These are phyloP conservation scores for Rubia balearica DNA, from an alignment of 305 asterid genomes.

Conservation along the genomic window DNA sequence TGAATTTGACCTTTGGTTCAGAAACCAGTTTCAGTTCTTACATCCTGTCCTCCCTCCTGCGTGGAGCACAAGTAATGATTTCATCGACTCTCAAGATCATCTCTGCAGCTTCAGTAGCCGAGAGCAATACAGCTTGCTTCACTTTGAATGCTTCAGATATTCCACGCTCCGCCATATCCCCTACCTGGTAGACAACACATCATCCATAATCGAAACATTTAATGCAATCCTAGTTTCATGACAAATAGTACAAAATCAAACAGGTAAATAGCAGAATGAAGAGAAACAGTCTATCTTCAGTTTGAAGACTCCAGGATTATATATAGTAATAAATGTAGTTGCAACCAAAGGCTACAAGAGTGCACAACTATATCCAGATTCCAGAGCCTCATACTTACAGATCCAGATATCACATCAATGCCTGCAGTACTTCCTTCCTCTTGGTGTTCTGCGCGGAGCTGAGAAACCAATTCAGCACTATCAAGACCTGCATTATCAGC, in stretches of 20 bases:
- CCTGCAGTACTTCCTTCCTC: conserved; percentile 59
- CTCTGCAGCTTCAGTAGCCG: conserved; percentile 89
- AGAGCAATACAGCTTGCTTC: conserved; percentile 73
- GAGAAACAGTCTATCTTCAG: neutral
- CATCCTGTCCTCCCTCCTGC: conserved; percentile 80
- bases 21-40: conserved; percentile 21
- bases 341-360: neutral
- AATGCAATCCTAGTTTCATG: neutral
- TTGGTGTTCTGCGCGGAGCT: conserved; percentile 82
- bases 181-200: conserved; percentile 38
- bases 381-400: conserved; percentile 40
- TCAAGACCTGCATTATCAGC: conserved; percentile 95
- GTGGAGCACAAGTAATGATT: conserved; percentile 81
- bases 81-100: conserved; percentile 82
- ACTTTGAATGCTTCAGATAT: conserved; percentile 85
- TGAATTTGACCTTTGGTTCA: neutral
- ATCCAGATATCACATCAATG: conserved; percentile 77
- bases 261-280: neutral
- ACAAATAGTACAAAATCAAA: neutral
- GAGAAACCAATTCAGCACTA: conserved; percentile 76
- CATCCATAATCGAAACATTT: neutral
- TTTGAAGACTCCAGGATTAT: neutral
- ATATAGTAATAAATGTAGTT: neutral
- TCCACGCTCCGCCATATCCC: conserved; percentile 71
- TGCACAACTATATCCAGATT: neutral